Conservation (phyloP, 2,329 filamentous ascomycete genomes). For the Eurotiales sp. region DNA sequence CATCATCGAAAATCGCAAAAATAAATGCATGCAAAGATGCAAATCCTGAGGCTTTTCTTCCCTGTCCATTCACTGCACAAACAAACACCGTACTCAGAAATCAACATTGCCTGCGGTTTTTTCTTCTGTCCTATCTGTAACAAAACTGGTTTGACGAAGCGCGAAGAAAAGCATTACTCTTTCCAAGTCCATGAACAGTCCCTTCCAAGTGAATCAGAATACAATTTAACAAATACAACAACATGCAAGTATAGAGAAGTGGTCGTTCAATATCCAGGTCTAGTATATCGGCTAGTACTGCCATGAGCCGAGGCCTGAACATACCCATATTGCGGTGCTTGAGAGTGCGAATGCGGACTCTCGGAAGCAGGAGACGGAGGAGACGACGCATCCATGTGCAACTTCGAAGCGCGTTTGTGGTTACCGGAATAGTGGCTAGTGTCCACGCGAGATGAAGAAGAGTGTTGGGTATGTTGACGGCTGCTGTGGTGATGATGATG, state of each 20-base stretch:
- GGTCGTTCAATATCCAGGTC: constrained; percentile 8
- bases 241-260: no score
- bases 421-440: no score
- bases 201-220: no score
- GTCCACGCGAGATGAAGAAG: neutral
- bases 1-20: neutral
- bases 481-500: neutral
- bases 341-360: no score
- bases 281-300: constrained; percentile 12
- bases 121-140: no score
- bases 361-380: constrained; percentile 6
- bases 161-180: no score
- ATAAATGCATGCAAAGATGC: neutral
- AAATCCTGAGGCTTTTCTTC: neutral
- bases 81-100: no score
- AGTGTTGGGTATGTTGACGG: neutral
- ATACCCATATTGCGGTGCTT: constrained; percentile 8
- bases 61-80: neutral
- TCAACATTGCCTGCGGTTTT: no score
- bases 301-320: constrained; percentile 6
- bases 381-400: neutral
- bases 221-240: no score
- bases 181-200: no score
- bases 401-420: no score
- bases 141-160: no score